Conservation (phyloP, 345 rosid species). For the Brassica cretica region DNA sequence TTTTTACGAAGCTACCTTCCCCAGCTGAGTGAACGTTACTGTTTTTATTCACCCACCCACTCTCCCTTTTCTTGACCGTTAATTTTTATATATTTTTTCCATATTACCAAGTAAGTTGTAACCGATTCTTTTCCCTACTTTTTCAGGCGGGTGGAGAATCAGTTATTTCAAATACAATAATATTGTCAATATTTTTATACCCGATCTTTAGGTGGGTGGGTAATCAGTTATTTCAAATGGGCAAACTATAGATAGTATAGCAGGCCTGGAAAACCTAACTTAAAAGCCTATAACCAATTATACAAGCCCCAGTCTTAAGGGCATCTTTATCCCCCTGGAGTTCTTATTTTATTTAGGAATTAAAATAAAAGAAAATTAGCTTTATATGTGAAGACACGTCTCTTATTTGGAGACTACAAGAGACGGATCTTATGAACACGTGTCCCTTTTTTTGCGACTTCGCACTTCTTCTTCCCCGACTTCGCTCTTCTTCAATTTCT, state of each 20-base stretch:
- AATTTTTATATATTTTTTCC: not conserved
- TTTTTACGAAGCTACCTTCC: conserved; percentile 37
- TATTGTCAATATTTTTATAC: not conserved
- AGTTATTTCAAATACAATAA: no score
- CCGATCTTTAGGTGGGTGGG: not conserved
- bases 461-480: no score
- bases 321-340: not conserved
- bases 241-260: not conserved
- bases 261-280: not conserved
- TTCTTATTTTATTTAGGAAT: not conserved
- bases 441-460: no score
- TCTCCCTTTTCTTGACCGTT: conserved; percentile 27
- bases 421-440: no score
- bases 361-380: not conserved
- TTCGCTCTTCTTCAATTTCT: no score
- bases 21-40: conserved; percentile 29
- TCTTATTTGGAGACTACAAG: no score
- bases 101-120: not conserved
- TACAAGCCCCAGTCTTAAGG: not conserved
- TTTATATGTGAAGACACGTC: no score
- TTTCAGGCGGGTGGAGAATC: no score
- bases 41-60: conserved; percentile 15
- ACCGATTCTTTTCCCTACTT: not conserved
- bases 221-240: not conserved
- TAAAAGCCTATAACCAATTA: not conserved